phyloP scores from a whole-genome alignment of 2,329 filamentous ascomycete genomes.

The Camillea tinctor region DNA sequence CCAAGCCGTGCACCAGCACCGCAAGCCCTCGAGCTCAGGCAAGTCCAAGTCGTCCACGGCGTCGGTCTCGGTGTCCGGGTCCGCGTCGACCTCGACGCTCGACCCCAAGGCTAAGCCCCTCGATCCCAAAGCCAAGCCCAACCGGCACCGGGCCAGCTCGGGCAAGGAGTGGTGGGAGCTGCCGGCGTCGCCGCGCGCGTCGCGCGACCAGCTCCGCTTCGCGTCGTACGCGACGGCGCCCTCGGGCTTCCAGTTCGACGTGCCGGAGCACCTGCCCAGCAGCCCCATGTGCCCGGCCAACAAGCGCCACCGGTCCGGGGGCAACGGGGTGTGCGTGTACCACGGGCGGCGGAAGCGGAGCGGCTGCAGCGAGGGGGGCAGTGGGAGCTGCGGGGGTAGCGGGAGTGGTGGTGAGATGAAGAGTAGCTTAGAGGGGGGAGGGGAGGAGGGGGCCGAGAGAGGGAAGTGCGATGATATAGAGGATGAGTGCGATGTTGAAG shows the following conservation, averaged over 20 bases:
- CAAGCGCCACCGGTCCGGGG: constrained; percentile 41
- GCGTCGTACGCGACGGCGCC: constrained; percentile 20
- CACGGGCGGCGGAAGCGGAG: constrained; percentile 39
- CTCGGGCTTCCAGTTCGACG: constrained; percentile 44
- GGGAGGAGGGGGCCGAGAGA: background rate
- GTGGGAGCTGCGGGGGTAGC: background rate
- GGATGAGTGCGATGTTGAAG: background rate
- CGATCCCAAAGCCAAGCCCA: background rate
- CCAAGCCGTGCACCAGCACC: background rate
- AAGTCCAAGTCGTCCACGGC: background rate
- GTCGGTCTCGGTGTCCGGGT: background rate
- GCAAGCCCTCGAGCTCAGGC: background rate
- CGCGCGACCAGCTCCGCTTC: no score
- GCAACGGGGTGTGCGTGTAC: constrained; percentile 50
- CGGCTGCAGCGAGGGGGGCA: background rate
- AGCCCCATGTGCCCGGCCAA: constrained; percentile 54
- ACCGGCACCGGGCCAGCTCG: background rate
- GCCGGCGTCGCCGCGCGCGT: constrained; percentile 23
- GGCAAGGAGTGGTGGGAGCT: constrained; percentile 35
- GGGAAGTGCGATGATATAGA: background rate
- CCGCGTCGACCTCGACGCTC: background rate
- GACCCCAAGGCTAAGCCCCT: background rate
- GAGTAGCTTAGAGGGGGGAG: constrained; percentile 15
- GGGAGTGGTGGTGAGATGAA: constrained; percentile 17
- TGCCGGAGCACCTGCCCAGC: constrained; percentile 50